Evolutionary conservation across 2,329 filamentous ascomycete genomes (phyloP).

Genomic region (Samsoniella hepiali): DNA sequence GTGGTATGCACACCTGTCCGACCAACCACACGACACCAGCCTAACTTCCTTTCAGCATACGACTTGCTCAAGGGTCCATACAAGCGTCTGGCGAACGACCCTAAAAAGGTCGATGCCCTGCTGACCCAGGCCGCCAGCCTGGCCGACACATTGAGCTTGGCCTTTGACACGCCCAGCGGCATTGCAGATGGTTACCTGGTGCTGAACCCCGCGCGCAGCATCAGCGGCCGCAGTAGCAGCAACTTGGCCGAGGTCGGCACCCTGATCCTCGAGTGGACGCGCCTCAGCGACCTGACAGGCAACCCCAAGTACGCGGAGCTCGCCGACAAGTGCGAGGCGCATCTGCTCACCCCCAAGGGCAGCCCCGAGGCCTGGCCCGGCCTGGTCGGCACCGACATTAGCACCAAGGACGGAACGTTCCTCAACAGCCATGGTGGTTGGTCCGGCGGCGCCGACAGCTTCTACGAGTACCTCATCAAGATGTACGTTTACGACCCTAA

Average conservation of each 20-base stretch:
- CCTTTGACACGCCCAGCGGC: slow-evolving; percentile 70
- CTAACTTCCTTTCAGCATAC: slow-evolving; percentile 42
- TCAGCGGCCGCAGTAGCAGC: slow-evolving; percentile 55
- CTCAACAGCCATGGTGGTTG: slow-evolving; percentile 65
- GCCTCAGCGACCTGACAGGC: slow-evolving; percentile 68
- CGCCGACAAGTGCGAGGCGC: slow-evolving; percentile 61
- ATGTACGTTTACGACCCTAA: slow-evolving; percentile 77
- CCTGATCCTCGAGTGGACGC: slow-evolving; percentile 78
- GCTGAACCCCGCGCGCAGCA: slow-evolving; percentile 48
- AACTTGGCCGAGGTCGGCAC: slow-evolving; percentile 72
- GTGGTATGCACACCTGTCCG: slow-evolving; percentile 45
- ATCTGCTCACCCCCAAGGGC: slow-evolving; percentile 59
- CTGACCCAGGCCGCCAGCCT: slow-evolving; percentile 63
- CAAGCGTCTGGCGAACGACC: slow-evolving; percentile 41
- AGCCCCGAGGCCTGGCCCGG: slow-evolving; percentile 67
- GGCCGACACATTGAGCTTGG: slow-evolving; percentile 68
- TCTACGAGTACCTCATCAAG: slow-evolving; percentile 76
- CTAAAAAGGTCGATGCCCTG: slow-evolving; percentile 51
- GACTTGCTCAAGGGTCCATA: slow-evolving; percentile 68
- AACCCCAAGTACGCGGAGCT: slow-evolving; percentile 62
- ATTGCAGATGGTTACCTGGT: slow-evolving; percentile 66
- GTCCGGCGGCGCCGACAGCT: slow-evolving; percentile 72
- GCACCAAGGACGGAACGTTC: slow-evolving; percentile 63
- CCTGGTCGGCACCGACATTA: slow-evolving; percentile 65
- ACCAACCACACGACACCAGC: not conserved